Evolutionary conservation across 208 protist species (phyloP).

Genomic region (Naegleria fowleri): DNA sequence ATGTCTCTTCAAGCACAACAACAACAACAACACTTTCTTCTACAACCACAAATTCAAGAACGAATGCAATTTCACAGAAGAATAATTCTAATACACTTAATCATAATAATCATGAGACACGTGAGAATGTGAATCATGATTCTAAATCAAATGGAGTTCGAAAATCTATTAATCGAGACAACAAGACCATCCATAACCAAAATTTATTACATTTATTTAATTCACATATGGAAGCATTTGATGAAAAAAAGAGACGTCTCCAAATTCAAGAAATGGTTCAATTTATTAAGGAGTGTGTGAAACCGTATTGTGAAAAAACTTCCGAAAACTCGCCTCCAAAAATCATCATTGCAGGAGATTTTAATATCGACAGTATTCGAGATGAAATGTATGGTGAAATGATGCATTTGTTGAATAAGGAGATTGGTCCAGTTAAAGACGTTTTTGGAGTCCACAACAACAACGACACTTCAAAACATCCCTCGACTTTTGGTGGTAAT

Average conservation of each 20-base stretch:
- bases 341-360: background rate
- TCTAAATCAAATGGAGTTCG: no score
- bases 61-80: no score
- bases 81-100: no score
- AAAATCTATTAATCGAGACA: no score
- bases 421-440: background rate
- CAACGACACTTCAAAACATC: background rate
- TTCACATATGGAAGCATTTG: background rate
- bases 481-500: background rate
- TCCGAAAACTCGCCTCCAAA: background rate
- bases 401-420: background rate
- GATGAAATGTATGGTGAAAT: background rate
- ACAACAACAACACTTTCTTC: background rate
- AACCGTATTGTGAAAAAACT: background rate
- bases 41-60: no score
- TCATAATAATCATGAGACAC: no score
- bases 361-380: background rate
- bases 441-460: no score
- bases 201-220: background rate
- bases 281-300: background rate
- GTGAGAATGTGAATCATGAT: no score
- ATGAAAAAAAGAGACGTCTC: background rate
- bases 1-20: no score
- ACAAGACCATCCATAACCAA: no score
- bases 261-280: background rate